Conservation (phyloP, 106 monocot species). For the Dendrobium nobile region DNA sequence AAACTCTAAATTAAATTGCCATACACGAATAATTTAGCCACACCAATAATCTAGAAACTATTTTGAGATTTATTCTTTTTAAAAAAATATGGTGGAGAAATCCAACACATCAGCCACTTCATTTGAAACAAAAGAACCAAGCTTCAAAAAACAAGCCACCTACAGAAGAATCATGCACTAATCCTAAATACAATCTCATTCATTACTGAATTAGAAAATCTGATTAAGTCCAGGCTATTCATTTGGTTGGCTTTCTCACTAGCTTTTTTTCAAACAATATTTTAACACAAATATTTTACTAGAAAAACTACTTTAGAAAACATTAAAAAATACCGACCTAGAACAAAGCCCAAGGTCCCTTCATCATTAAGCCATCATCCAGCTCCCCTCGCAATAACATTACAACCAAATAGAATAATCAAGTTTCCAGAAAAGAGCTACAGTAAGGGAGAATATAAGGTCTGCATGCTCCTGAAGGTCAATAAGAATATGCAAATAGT, state of each 20-base stretch:
- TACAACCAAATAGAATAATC: background rate
- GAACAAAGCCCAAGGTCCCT: slow-evolving; percentile 4
- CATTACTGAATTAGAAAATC: background rate
- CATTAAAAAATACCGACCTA: too few species aligned
- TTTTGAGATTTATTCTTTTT: too few species aligned
- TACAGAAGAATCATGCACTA: background rate
- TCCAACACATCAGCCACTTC: background rate
- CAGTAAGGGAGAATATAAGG: background rate
- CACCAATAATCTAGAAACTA: too few species aligned
- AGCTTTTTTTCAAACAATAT: too few species aligned
- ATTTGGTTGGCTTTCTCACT: too few species aligned
- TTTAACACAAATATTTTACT: too few species aligned
- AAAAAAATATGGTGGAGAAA: background rate
- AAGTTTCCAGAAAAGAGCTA: too few species aligned
- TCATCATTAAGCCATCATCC: slow-evolving; percentile 11
- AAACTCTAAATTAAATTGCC: too few species aligned
- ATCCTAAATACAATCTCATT: background rate
- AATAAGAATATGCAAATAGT: too few species aligned
- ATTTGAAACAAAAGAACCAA: background rate
- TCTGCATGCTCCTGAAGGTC: background rate
- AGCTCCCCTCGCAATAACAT: slow-evolving; percentile 10
- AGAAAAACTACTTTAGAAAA: background rate
- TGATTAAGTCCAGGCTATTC: background rate
- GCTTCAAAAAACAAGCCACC: background rate
- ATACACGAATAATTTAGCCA: too few species aligned